Evolutionary conservation across 2,329 filamentous ascomycete species (phyloP).

Genomic region (Botrytis porri): DNA sequence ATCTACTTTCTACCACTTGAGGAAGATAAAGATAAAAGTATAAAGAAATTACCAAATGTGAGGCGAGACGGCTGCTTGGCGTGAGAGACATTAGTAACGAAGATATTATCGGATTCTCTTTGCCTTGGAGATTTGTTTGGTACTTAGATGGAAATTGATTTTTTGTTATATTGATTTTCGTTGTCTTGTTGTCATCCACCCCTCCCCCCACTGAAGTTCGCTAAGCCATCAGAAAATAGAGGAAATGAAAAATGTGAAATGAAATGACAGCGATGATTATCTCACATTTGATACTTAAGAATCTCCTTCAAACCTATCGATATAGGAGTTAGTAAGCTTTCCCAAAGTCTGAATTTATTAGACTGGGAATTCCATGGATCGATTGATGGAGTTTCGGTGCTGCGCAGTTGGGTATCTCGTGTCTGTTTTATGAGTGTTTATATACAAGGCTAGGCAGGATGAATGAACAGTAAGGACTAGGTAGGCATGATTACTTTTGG

Average conservation of each 20-base stretch:
- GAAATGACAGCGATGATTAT: background rate
- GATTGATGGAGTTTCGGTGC: too few relatives aligned
- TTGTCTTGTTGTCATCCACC: background rate
- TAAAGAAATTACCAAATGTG: rapidly evolving
- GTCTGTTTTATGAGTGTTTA: constrained; percentile 17
- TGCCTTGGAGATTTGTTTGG: rapidly evolving
- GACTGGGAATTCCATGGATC: too few relatives aligned
- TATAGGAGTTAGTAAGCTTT: background rate
- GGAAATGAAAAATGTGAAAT: rapidly evolving
- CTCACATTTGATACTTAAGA: too few relatives aligned
- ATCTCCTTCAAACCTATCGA: too few relatives aligned
- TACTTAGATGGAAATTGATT: too few relatives aligned
- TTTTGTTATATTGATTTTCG: too few relatives aligned
- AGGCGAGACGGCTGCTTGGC: too few relatives aligned
- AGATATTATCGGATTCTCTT: background rate
- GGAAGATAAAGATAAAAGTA: background rate
- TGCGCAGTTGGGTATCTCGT: background rate
- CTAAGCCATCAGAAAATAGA: background rate
- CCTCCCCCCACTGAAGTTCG: rapidly evolving
- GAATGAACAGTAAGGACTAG: background rate
- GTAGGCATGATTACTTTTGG: rapidly evolving
- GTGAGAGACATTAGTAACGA: background rate
- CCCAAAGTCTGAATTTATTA: too few relatives aligned
- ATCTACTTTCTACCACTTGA: background rate
- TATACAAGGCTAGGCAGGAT: background rate